Percentiles rank a stretch among this genome's conserved stretches.
phyloP scores from a whole-genome alignment of 768 basidiomycete species.

The Boletus rubroflammeus region DNA sequence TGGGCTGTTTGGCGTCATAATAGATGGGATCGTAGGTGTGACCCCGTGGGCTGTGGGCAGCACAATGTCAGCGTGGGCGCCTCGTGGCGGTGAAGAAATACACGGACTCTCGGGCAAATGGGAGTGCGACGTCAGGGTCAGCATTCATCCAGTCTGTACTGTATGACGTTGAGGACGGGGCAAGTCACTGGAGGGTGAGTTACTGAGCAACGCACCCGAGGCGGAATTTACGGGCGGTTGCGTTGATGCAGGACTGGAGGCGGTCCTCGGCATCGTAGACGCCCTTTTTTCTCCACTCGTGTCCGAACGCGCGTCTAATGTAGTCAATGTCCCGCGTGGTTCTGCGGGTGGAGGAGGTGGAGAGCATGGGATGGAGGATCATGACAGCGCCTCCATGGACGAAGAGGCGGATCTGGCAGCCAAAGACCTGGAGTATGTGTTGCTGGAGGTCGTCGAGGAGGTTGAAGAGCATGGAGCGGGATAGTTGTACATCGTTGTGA shows the following conservation, averaged over 20 bases:
- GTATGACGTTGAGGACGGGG: background rate
- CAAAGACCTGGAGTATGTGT: conserved; percentile 44
- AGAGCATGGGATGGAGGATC: conserved; percentile 54
- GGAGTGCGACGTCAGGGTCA: conserved; percentile 67
- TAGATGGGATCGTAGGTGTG: conserved; percentile 58
- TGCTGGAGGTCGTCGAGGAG: conserved; percentile 53
- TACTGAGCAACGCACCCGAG: conserved; percentile 39
- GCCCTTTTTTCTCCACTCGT: conserved; percentile 49
- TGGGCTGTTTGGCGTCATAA: conserved; percentile 44
- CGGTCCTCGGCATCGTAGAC: conserved; percentile 50
- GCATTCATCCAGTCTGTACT: conserved; percentile 72
- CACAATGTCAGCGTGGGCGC: conserved; percentile 6
- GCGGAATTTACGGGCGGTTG: conserved; percentile 47
- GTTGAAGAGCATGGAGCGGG: conserved; percentile 33
- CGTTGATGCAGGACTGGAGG: conserved; percentile 52
- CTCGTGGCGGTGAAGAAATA: background rate
- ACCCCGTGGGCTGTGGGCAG: conserved; percentile 18
- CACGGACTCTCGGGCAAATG: conserved; percentile 59
- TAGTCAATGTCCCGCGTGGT: conserved; percentile 69
- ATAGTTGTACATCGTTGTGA: conserved; percentile 37
- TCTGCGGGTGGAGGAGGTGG: conserved; percentile 39
- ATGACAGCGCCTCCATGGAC: conserved; percentile 74
- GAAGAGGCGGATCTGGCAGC: conserved; percentile 54
- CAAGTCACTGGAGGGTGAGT: background rate
- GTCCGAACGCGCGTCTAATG: conserved; percentile 56